Evolutionary conservation across 1,139 yeast genomes (phyloP), one percentile per base, ranked within the genome.

Genomic region (Pichiaceae sp.): DNA sequence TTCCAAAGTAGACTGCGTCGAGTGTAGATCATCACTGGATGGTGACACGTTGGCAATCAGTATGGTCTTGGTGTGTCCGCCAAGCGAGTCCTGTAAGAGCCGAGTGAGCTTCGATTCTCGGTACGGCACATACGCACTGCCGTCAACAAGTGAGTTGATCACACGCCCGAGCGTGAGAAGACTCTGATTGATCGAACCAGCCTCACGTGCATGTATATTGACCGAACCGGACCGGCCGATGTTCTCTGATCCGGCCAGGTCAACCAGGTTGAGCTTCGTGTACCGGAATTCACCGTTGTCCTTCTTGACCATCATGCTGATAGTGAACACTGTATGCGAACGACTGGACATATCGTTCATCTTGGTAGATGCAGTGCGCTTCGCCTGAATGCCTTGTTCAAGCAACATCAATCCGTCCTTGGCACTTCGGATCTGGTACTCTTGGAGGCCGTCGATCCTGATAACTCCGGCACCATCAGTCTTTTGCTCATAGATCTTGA

Each of bases 131-230:
- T 83, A 93, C 6, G 70, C 60, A 18, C 75, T 62, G 31, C 67
- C 66, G 43, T 73, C 81, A 2, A 74, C 80, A 33, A 86, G 65
- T 1, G 83, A 70, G 51, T 79, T 85, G 29, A 87, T 86, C 1
- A 87, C 95, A 38, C 95, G 64, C 0, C 96, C 96, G 34, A 87
- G 66, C 0, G 95, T 80, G 29, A 86, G 60, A 40, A 87, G 65
- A 43, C 91, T 79, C 56, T 85, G 93, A 56, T 87, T 87, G 37
- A 87, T 87, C 49, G 80, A 73, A 2, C 95, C 95, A 2, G 95
- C 95, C 56, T 85, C 95, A 46, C 84, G 75, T 0, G 95, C 94
- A 23, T 93, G 66, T 50, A 74, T 78, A 52, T 79, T 76, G 37
- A 67, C 73, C 0, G 94, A 91, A 1, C 95, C 95, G 0, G 94